phyloP scores from a whole-genome alignment of 176 grass and related monocot species.

The Aegilops umbellulata region DNA sequence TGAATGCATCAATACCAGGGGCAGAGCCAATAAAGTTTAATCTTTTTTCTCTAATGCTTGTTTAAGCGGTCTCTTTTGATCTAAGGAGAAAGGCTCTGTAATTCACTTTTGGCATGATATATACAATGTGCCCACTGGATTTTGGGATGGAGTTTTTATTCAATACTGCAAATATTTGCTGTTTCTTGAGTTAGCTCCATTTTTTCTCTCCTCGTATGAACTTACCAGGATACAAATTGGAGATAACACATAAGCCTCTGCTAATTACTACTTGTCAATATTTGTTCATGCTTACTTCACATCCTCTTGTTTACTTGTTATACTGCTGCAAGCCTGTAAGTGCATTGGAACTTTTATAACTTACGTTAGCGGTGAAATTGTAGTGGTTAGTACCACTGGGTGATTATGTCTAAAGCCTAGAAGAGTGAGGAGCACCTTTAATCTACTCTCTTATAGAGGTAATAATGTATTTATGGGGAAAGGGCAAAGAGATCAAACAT shows the following conservation, averaged over 20 bases:
- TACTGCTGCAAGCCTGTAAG: not conserved
- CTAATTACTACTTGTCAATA: not conserved
- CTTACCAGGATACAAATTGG: not conserved
- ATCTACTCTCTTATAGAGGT: not conserved
- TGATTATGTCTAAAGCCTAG: not conserved
- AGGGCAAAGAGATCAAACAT: not conserved
- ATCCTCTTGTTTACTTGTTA: not conserved
- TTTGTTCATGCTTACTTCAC: not conserved
- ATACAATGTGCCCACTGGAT: conserved; percentile 8
- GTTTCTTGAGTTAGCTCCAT: not conserved
- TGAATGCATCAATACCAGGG: conserved; percentile 12
- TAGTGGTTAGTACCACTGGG: not conserved
- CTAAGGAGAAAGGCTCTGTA: conserved; percentile 29
- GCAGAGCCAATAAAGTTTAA: conserved; percentile 43
- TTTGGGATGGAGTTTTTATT: conserved; percentile 16
- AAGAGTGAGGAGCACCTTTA: not conserved
- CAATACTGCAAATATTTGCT: not conserved
- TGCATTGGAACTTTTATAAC: not conserved
- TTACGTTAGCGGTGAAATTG: not conserved
- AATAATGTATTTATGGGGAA: not conserved
- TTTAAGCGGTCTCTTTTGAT: conserved; percentile 27
- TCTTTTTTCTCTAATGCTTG: not conserved
- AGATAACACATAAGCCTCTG: not conserved
- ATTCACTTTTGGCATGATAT: conserved; percentile 32
- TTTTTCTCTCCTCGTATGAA: not conserved